phyloP scores from a whole-genome alignment of 164 flowering plant species.

The Taxillus chinensis region DNA sequence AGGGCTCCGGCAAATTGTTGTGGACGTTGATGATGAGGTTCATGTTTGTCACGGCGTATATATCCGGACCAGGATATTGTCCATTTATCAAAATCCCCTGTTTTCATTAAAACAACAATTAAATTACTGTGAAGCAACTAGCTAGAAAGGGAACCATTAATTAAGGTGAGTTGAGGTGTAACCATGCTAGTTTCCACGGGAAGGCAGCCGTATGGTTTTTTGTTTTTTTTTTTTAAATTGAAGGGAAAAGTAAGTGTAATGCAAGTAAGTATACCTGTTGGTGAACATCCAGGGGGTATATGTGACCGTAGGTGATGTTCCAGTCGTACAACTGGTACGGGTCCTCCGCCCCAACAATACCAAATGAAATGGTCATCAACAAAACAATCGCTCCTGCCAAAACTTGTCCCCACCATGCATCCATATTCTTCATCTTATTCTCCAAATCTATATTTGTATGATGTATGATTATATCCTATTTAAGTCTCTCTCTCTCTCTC shows the following conservation, averaged over 20 bases:
- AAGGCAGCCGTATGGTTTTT: too few species aligned
- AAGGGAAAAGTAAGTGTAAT: not conserved
- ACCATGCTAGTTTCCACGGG: too few species aligned
- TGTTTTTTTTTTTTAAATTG: too few species aligned
- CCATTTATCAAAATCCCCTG: slow-evolving; percentile 82
- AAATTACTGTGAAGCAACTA: not conserved
- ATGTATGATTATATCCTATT: too few species aligned
- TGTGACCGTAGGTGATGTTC: slow-evolving; percentile 51
- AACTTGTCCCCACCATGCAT: not conserved
- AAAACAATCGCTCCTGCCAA: not conserved
- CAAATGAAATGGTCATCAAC: not conserved
- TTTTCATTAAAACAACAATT: not conserved
- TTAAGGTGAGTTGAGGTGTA: too few species aligned
- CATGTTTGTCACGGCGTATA: slow-evolving; percentile 59
- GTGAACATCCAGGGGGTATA: slow-evolving; percentile 49
- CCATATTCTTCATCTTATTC: not conserved
- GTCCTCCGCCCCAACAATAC: slow-evolving; percentile 25
- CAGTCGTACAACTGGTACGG: slow-evolving; percentile 54
- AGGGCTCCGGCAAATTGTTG: slow-evolving; percentile 65
- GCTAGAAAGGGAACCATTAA: too few species aligned
- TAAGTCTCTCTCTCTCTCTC: too few species aligned
- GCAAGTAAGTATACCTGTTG: slow-evolving; percentile 35
- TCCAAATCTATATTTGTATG: too few species aligned
- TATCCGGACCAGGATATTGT: slow-evolving; percentile 80
- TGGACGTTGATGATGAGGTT: slow-evolving; percentile 65